Percentiles rank a stretch among this genome's conserved stretches.
phyloP scores from a whole-genome alignment of 2,329 filamentous ascomycete genomes.

The Colletotrichum eleusines region DNA sequence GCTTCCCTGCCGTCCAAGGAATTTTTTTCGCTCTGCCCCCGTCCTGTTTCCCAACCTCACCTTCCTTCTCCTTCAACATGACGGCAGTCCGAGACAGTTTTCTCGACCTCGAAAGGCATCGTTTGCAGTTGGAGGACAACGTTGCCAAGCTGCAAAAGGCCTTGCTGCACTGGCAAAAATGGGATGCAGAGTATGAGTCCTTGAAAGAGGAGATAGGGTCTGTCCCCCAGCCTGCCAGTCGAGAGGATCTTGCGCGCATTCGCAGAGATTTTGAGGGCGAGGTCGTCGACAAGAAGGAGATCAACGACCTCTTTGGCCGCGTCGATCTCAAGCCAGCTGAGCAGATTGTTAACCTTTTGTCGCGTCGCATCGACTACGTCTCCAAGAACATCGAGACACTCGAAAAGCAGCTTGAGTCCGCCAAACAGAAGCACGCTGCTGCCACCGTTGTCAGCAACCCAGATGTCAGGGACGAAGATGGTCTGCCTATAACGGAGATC shows the following conservation, averaged over 20 bases:
- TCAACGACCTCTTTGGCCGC: constrained; percentile 62
- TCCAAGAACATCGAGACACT: constrained; percentile 82
- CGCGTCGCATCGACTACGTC: constrained; percentile 89
- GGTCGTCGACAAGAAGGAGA: constrained; percentile 69
- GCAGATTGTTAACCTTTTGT: constrained; percentile 76
- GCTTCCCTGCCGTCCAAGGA: constrained; percentile 28
- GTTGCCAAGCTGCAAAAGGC: constrained; percentile 79
- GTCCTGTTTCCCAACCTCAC: neutral
- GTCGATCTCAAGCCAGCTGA: constrained; percentile 62
- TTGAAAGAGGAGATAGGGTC: constrained; percentile 84
- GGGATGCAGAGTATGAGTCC: constrained; percentile 91
- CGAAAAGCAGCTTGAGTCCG: constrained; percentile 76
- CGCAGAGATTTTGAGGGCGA: constrained; percentile 71
- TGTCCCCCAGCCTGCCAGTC: constrained; percentile 60
- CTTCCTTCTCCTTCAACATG: constrained; percentile 50
- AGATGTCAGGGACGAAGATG: constrained; percentile 74
- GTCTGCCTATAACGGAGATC: constrained; percentile 88
- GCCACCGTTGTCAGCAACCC: constrained; percentile 71
- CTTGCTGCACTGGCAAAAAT: constrained; percentile 88
- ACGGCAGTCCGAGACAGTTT: constrained; percentile 63
- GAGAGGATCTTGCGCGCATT: constrained; percentile 68
- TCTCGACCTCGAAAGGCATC: constrained; percentile 79
- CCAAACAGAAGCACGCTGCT: constrained; percentile 77
- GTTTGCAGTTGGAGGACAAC: constrained; percentile 80
- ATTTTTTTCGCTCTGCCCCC: constrained; percentile 21